Conservation (phyloP, 257 asterid genomes). For the Oldenlandia corymbosa region DNA sequence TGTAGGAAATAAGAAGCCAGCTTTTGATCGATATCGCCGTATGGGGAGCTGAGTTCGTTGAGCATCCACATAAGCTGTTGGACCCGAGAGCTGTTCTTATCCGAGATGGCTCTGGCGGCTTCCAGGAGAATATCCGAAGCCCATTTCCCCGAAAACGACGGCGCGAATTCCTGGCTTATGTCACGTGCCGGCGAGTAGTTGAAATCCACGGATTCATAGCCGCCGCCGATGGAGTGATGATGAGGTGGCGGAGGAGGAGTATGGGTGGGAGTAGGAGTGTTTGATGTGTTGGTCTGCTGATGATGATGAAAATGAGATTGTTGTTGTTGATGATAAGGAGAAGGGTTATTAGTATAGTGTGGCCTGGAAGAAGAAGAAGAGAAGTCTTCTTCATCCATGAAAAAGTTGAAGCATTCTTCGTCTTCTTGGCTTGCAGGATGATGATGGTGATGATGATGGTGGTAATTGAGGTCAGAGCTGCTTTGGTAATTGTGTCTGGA, state of each 20-base stretch:
- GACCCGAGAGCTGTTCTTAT: slow-evolving; percentile 45
- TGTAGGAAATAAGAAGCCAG: slow-evolving; percentile 79
- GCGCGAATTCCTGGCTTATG: slow-evolving; percentile 48
- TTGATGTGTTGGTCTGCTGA: slow-evolving; percentile 21
- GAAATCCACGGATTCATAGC: slow-evolving; percentile 24
- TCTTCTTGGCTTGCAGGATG: slow-evolving; percentile 32
- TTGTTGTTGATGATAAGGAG: slow-evolving; percentile 10
- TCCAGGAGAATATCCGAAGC: slow-evolving; percentile 69
- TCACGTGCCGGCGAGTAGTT: slow-evolving; percentile 43
- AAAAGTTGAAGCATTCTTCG: slow-evolving; percentile 95
- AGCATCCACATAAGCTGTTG: slow-evolving; percentile 99
- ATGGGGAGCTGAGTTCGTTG: slow-evolving; percentile 80
- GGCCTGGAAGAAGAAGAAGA: slow-evolving; percentile 82
- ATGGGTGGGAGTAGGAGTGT: slow-evolving; percentile 43
- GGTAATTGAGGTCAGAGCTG: slow-evolving; percentile 7
- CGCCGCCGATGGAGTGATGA: slow-evolving; percentile 34
- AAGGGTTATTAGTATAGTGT: too few species aligned
- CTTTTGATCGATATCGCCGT: slow-evolving; percentile 83
- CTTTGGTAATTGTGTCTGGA: slow-evolving; percentile 43
- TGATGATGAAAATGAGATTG: slow-evolving; percentile 20
- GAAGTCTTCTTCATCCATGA: slow-evolving; percentile 93
- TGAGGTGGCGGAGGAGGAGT: slow-evolving; percentile 27
- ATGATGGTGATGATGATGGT: slow-evolving; percentile 22
- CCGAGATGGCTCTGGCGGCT: slow-evolving; percentile 64
- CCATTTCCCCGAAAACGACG: slow-evolving; percentile 55